A percentile compares a stretch with the other conserved stretches of the same genome.
phyloP scores from a whole-genome alignment of 2,329 filamentous ascomycete species.

The Stagonosporopsis vannaccii region DNA sequence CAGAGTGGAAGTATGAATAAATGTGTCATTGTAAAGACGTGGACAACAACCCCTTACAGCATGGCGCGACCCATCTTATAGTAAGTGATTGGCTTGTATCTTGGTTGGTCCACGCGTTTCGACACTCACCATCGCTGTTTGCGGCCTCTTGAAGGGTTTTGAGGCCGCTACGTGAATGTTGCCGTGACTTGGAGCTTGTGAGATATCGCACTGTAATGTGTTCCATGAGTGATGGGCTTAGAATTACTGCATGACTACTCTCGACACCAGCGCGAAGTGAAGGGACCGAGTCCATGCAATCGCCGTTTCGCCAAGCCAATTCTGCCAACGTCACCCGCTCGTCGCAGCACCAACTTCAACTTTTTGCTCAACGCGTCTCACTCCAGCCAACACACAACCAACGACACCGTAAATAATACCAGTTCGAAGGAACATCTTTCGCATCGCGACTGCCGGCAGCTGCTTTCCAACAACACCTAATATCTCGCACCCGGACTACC shows the following conservation, averaged over 20 bases:
- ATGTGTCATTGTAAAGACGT: too few relatives aligned
- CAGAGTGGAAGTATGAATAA: too few relatives aligned
- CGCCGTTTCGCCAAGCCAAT: conserved; percentile 29
- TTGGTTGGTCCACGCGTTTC: too few relatives aligned
- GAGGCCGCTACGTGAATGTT: too few relatives aligned
- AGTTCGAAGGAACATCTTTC: conserved; percentile 15
- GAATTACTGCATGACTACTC: not conserved
- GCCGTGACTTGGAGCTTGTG: too few relatives aligned
- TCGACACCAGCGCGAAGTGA: conserved; percentile 4
- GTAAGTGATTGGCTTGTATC: too few relatives aligned
- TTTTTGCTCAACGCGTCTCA: conserved; percentile 42
- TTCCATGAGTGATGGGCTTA: conserved; percentile 5
- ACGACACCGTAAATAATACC: conserved; percentile 7
- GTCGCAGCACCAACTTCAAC: conserved; percentile 36
- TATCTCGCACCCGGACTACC: not conserved
- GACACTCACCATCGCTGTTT: too few relatives aligned
- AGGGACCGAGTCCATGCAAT: not conserved
- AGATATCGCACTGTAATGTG: too few relatives aligned
- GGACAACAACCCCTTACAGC: too few relatives aligned
- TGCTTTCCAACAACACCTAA: not conserved
- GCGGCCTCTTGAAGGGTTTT: too few relatives aligned
- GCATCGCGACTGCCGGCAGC: conserved; percentile 41
- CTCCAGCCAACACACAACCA: conserved; percentile 23
- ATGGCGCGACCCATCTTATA: too few relatives aligned
- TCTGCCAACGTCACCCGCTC: conserved; percentile 34